A percentile compares a stretch with the other conserved stretches of the same genome.
Evolutionary conservation across 257 asterid genomes (phyloP).

Genomic region (Solanum tarapatanum): DNA sequence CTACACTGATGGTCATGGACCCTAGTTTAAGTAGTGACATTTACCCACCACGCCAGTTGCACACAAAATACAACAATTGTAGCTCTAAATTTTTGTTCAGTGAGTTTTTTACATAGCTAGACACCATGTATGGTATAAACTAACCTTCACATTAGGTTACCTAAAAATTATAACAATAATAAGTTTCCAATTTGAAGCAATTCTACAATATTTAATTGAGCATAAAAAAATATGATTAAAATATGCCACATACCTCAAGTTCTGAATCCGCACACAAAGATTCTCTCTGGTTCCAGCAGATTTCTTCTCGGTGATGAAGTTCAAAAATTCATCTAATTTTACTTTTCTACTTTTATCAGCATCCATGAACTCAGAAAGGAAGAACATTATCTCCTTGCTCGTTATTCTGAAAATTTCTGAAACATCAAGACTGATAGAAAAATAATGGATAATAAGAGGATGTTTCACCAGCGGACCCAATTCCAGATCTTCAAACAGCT

Average conservation of each 20-base stretch:
- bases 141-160: neutral
- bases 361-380: conserved; percentile 56
- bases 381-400: conserved; percentile 49
- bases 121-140: neutral
- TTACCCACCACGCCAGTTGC: neutral
- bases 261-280: conserved; percentile 70
- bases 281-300: conserved; percentile 48
- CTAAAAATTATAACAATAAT: neutral
- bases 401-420: conserved; percentile 55
- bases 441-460: conserved; percentile 65
- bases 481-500: conserved; percentile 69
- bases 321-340: conserved; percentile 44
- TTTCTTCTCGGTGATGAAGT: conserved; percentile 42
- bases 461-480: conserved; percentile 85
- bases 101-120: neutral
- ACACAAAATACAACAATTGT: neutral
- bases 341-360: conserved; percentile 27
- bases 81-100: neutral
- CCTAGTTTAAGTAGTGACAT: neutral
- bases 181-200: neutral
- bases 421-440: conserved; percentile 44
- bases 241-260: conserved; percentile 50
- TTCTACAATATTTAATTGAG: neutral
- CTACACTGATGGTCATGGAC: neutral
- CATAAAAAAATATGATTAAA: neutral